Evolutionary conservation across 257 asterid species (phyloP).

Genomic region (Ilex asprella): DNA sequence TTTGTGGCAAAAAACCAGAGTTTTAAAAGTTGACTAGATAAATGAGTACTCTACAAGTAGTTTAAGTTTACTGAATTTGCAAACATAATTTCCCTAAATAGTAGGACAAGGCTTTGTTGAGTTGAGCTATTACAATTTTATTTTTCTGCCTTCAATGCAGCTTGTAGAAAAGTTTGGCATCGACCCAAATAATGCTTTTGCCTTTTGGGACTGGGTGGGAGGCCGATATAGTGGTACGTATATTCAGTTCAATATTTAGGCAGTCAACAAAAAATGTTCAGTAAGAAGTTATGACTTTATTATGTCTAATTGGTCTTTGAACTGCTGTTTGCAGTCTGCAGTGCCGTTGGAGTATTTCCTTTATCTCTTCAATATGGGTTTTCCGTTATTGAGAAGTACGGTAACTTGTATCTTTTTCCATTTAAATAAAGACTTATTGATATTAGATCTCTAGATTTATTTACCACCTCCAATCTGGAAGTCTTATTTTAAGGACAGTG

Average conservation of each 20-base stretch:
- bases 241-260: slow-evolving; percentile 10
- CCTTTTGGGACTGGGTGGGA: slow-evolving; percentile 99
- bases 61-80: not conserved
- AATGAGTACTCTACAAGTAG: not conserved
- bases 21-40: not conserved
- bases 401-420: slow-evolving; percentile 19
- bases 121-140: not conserved
- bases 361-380: slow-evolving; percentile 97
- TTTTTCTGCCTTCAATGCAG: slow-evolving; percentile 35
- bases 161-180: slow-evolving; percentile 97
- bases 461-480: no score
- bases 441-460: not conserved
- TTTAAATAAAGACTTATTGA: slow-evolving; percentile 8
- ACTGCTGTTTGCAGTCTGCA: slow-evolving; percentile 76
- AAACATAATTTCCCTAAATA: no score
- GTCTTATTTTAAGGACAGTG: no score
- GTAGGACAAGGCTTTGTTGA: no score
- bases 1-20: not conserved
- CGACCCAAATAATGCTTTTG: slow-evolving; percentile 98
- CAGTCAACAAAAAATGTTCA: no score
- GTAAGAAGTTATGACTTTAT: no score
- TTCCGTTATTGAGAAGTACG: slow-evolving; percentile 74
- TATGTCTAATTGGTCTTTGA: slow-evolving; percentile 20
- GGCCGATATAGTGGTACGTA: slow-evolving; percentile 94
- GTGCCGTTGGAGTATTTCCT: slow-evolving; percentile 98